phyloP scores from a whole-genome alignment of 306 rosid species.

The Herpetospermum pedunculosum region DNA sequence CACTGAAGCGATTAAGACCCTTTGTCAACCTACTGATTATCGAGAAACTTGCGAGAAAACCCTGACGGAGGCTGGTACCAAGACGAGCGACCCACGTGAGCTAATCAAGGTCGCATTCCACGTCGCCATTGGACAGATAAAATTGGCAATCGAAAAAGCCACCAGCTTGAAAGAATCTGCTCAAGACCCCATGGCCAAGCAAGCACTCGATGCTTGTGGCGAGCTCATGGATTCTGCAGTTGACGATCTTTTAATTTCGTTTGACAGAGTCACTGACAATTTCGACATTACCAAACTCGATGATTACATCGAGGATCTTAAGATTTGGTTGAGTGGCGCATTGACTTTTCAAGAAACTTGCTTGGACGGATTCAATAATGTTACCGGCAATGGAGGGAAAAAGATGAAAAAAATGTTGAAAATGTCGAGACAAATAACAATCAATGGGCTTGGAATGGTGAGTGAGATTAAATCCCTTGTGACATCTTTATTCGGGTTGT shows the following conservation, averaged over 20 bases:
- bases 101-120: constrained; percentile 34
- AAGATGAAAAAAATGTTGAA: constrained; percentile 34
- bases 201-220: constrained; percentile 42
- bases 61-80: constrained; percentile 1
- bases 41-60: constrained; percentile 34
- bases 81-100: constrained; percentile 25
- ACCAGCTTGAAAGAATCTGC: constrained; percentile 18
- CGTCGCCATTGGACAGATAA: constrained; percentile 17
- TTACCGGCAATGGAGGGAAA: constrained; percentile 28
- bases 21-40: constrained; percentile 53
- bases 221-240: constrained; percentile 48
- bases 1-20: constrained; percentile 17
- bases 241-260: constrained; percentile 29
- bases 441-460: constrained; percentile 57
- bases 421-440: constrained; percentile 31
- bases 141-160: constrained; percentile 21
- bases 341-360: constrained; percentile 54
- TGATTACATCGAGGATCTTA: constrained; percentile 35
- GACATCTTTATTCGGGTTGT: background rate
- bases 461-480: constrained; percentile 8
- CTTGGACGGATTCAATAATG: constrained; percentile 45
- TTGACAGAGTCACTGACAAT: constrained; percentile 8
- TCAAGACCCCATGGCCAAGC: constrained; percentile 31
- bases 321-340: constrained; percentile 52
- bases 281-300: constrained; percentile 26